Conservation (phyloP, 2,329 filamentous ascomycete species). For the Ophiostoma montium region DNA sequence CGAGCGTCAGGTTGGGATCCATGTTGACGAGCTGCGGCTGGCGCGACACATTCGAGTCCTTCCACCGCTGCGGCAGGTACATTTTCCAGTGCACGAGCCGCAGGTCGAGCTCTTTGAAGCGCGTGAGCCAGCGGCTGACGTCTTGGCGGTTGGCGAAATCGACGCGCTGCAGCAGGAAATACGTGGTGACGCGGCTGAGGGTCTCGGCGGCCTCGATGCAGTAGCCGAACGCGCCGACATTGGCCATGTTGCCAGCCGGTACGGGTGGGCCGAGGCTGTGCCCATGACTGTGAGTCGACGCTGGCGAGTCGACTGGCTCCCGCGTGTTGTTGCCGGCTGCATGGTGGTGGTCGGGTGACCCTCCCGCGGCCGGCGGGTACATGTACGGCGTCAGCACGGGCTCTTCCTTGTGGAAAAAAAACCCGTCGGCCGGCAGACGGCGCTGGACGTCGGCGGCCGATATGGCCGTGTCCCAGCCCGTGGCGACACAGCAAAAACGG, state of each 20-base stretch:
- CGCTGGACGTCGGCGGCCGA: slow-evolving; percentile 20
- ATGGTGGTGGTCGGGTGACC: background rate
- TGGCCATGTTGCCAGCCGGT: background rate
- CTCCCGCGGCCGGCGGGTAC: background rate
- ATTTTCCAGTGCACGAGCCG: slow-evolving; percentile 21
- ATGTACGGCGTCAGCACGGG: slow-evolving; percentile 22
- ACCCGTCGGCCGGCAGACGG: slow-evolving; percentile 21
- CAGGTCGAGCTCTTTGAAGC: slow-evolving; percentile 28
- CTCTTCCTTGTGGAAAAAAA: slow-evolving; percentile 19
- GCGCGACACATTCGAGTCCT: slow-evolving; percentile 22
- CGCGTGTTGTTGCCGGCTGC: background rate
- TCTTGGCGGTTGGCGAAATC: slow-evolving; percentile 19
- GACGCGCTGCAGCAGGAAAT: slow-evolving; percentile 23
- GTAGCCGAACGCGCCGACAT: slow-evolving; percentile 24
- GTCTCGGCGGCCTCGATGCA: slow-evolving; percentile 25
- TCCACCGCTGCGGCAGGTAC: slow-evolving; percentile 14
- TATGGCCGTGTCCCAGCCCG: slow-evolving; percentile 22
- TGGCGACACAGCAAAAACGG: slow-evolving; percentile 18
- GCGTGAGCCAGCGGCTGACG: slow-evolving; percentile 22
- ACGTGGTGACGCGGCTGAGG: slow-evolving; percentile 22
- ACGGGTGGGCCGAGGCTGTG: background rate
- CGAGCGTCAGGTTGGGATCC: slow-evolving; percentile 35
- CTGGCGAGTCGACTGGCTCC: background rate
- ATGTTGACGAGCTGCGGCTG: slow-evolving; percentile 19
- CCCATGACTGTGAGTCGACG: background rate